Conservation (phyloP, 371 early-diverging fungal genomes). For the Fennellomyces sp. region DNA sequence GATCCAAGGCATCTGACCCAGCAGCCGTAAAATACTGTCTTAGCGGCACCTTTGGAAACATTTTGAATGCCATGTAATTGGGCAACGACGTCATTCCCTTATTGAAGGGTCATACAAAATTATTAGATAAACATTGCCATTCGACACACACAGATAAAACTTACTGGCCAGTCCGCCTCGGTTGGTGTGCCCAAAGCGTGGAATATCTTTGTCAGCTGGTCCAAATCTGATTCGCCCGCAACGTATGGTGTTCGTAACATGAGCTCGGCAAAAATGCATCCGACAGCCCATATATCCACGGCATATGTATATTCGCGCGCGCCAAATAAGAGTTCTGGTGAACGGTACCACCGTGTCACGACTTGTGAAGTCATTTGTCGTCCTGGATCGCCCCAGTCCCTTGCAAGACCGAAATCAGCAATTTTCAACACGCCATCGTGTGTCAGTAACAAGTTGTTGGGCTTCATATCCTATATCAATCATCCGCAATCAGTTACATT, state of each 20-base stretch:
- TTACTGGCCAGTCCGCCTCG: slow-evolving; percentile 95
- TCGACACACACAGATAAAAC: background rate
- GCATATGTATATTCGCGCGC: slow-evolving; percentile 88
- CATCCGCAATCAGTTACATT: too few species aligned
- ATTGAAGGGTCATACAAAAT: background rate
- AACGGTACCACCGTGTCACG: slow-evolving; percentile 99
- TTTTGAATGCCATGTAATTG: slow-evolving; percentile 66
- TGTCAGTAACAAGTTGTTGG: slow-evolving; percentile 98
- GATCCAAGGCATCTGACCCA: slow-evolving; percentile 86
- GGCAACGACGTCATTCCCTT: slow-evolving; percentile 79
- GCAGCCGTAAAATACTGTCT: slow-evolving; percentile 92
- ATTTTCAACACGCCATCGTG: slow-evolving; percentile 92
- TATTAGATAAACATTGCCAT: background rate
- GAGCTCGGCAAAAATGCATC: slow-evolving; percentile 99
- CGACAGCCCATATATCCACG: slow-evolving; percentile 99
- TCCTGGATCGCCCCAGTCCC: slow-evolving; percentile 89
- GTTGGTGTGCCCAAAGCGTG: slow-evolving; percentile 97
- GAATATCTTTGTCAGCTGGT: slow-evolving; percentile 94
- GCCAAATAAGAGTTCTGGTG: slow-evolving; percentile 98
- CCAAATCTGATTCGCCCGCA: slow-evolving; percentile 94
- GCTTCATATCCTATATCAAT: slow-evolving; percentile 93
- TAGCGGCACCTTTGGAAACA: slow-evolving; percentile 78
- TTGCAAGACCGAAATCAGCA: slow-evolving; percentile 99
- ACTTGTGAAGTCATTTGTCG: slow-evolving; percentile 91
- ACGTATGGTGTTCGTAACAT: slow-evolving; percentile 96